phyloP scores from a whole-genome alignment of 345 rosid genomes.

The Dipteronia dyeriana region DNA sequence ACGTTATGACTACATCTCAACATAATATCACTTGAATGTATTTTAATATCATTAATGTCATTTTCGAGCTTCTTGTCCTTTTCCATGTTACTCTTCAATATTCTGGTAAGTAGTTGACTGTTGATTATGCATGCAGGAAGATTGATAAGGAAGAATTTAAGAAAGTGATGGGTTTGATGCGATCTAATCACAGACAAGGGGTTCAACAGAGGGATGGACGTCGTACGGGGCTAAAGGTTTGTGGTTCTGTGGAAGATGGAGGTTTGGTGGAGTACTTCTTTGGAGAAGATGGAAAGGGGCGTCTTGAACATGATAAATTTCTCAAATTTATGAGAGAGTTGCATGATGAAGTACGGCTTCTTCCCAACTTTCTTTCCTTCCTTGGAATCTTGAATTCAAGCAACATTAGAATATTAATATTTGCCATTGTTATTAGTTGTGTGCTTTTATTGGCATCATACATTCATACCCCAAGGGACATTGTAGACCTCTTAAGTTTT shows the following conservation, averaged over 20 bases:
- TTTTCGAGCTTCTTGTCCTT: slow-evolving; percentile 22
- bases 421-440: background rate
- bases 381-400: background rate
- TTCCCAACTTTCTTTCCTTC: background rate
- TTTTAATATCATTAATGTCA: background rate
- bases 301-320: slow-evolving; percentile 75
- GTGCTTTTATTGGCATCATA: slow-evolving; percentile 14
- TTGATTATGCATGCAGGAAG: slow-evolving; percentile 50
- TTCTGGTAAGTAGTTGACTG: slow-evolving; percentile 22
- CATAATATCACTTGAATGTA: background rate
- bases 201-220: slow-evolving; percentile 63
- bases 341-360: slow-evolving; percentile 63
- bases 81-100: slow-evolving; percentile 11
- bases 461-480: background rate
- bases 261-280: slow-evolving; percentile 88
- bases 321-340: slow-evolving; percentile 70
- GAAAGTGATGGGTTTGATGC: slow-evolving; percentile 92
- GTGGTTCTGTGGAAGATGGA: slow-evolving; percentile 72
- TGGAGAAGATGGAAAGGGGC: slow-evolving; percentile 68
- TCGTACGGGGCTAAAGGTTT: slow-evolving; percentile 62
- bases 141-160: slow-evolving; percentile 83
- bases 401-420: background rate
- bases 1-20: background rate
- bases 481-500: background rate
- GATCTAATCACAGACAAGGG: slow-evolving; percentile 85